phyloP scores from a whole-genome alignment of 2,329 filamentous ascomycete genomes.

The Fusarium liriodendri region DNA sequence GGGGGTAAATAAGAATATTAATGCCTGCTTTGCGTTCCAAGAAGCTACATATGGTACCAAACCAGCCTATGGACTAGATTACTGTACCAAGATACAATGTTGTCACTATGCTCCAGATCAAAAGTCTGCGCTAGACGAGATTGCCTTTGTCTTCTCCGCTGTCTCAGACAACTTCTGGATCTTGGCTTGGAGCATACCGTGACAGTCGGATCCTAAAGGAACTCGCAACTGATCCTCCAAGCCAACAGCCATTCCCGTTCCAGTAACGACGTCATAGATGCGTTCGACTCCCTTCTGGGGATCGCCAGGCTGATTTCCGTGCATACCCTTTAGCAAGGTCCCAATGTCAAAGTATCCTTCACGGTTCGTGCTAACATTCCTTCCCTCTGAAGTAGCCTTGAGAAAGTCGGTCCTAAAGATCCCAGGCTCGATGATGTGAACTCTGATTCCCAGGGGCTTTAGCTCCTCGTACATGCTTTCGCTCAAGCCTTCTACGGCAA shows the following conservation, averaged over 20 bases:
- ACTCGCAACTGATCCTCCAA: not conserved
- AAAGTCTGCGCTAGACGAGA: not conserved
- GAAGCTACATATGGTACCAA: not conserved
- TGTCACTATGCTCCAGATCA: not conserved
- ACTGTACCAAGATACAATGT: no score
- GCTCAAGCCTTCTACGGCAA: not conserved
- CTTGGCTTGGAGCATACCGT: not conserved
- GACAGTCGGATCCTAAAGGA: not conserved
- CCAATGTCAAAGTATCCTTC: not conserved
- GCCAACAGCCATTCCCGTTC: not conserved
- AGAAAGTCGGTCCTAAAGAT: not conserved
- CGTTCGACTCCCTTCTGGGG: not conserved
- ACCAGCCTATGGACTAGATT: not conserved
- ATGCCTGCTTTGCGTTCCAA: not conserved
- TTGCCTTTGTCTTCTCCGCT: not conserved
- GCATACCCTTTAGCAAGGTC: not conserved
- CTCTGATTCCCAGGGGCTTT: not conserved
- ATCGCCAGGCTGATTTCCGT: not conserved
- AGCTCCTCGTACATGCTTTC: not conserved
- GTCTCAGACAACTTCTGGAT: not conserved
- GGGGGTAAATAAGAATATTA: no score
- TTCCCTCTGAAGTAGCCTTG: not conserved
- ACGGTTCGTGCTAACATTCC: not conserved
- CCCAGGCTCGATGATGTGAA: not conserved
- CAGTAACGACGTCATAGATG: not conserved